Conservation (phyloP, 2,329 filamentous ascomycete species). For the Fusarium sp. region DNA sequence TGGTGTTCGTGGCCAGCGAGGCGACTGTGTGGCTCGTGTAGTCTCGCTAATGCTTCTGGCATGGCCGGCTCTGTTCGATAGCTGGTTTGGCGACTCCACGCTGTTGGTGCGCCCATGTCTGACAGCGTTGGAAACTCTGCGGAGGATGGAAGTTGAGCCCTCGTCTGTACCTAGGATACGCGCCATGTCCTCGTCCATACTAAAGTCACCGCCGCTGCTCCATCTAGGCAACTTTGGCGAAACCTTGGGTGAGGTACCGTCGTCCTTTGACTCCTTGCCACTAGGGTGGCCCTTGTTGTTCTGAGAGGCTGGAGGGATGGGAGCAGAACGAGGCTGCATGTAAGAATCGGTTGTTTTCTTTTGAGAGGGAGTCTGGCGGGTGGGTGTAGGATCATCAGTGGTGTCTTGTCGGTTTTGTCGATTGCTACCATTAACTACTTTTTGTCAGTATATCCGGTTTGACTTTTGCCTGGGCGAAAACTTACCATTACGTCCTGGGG, state of each 20-base stretch:
- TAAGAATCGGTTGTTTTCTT: constrained; percentile 58
- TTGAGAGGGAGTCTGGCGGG: constrained; percentile 38
- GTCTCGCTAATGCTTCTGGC: constrained; percentile 72
- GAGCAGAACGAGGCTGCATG: constrained; percentile 66
- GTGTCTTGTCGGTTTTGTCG: constrained; percentile 34
- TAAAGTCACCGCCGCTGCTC: constrained; percentile 87
- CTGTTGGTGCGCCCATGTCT: constrained; percentile 92
- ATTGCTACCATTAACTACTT: constrained; percentile 43
- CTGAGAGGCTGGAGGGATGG: constrained; percentile 55
- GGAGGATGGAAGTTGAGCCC: constrained; percentile 80
- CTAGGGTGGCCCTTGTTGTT: constrained; percentile 44
- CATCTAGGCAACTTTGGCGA: constrained; percentile 76
- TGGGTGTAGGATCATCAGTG: constrained; percentile 34
- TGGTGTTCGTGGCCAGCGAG: constrained; percentile 76
- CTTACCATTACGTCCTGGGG: constrained; percentile 56
- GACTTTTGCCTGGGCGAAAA: neutral
- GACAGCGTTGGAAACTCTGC: constrained; percentile 91
- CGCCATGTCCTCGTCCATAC: constrained; percentile 94
- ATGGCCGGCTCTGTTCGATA: constrained; percentile 58
- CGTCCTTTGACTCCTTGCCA: constrained; percentile 59
- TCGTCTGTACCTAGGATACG: constrained; percentile 85
- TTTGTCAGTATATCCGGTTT: constrained; percentile 10
- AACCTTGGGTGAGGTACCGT: constrained; percentile 54
- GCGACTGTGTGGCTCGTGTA: constrained; percentile 70
- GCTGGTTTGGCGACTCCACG: constrained; percentile 63